These are phyloP conservation scores for Botryotinia convoluta DNA, from an alignment of 2,329 filamentous ascomycete genomes.

Conservation along the genomic window DNA sequence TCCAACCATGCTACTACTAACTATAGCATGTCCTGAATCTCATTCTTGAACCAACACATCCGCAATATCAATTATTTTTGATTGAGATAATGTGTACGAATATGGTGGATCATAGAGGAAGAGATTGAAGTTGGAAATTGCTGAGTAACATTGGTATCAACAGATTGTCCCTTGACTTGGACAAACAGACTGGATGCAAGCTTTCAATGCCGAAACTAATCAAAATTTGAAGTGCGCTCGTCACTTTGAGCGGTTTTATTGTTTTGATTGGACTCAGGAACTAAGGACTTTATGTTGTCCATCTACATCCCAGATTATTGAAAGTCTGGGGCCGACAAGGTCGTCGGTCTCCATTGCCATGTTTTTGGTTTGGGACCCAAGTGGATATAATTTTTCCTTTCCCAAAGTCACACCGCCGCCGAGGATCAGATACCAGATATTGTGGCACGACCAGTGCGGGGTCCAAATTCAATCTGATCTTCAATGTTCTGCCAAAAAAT, in stretches of 20 bases:
- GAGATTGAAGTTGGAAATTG: background rate
- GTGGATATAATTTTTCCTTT: background rate
- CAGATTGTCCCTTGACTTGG: background rate
- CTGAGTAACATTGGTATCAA: background rate
- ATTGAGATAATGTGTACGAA: background rate
- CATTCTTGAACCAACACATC: background rate
- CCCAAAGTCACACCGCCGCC: background rate
- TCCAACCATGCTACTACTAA: background rate
- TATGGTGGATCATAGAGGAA: background rate
- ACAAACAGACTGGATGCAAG: background rate
- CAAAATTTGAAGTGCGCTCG: background rate
- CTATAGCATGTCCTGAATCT: background rate
- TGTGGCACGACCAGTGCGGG: too few relatives aligned
- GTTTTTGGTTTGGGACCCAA: background rate
- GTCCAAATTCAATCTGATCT: too few relatives aligned
- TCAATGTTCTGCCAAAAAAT: too few relatives aligned
- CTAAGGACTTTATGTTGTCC: background rate
- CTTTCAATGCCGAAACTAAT: background rate
- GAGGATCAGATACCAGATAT: background rate
- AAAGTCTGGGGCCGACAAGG: background rate
- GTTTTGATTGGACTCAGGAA: background rate
- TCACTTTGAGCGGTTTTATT: background rate
- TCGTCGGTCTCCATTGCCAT: background rate
- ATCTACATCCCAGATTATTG: background rate
- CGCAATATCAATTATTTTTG: background rate